Percentiles rank a stretch among this genome's conserved stretches.
Evolutionary conservation across 2,329 filamentous ascomycete species (phyloP).

Genomic region (Fusarium keratoplasticum): DNA sequence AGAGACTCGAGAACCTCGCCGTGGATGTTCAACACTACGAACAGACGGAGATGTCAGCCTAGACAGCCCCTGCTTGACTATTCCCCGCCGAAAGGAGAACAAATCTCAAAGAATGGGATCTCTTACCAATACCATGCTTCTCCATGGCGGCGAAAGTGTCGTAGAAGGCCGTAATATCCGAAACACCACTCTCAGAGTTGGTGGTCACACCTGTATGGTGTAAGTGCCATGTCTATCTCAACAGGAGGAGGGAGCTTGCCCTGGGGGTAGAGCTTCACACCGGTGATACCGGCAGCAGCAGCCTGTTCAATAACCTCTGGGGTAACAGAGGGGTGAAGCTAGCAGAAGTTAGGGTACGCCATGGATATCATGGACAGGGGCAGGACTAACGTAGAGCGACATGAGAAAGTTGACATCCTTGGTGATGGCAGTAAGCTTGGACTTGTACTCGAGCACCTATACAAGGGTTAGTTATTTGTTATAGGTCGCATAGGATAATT

Average conservation of each 20-base stretch:
- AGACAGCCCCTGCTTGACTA: neutral
- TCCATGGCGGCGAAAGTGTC: conserved; percentile 93
- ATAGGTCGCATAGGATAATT: neutral
- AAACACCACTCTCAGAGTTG: conserved; percentile 76
- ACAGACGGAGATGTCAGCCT: neutral
- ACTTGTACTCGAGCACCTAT: conserved; percentile 74
- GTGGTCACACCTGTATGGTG: conserved; percentile 66
- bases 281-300: conserved; percentile 75
- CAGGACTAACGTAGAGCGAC: conserved; percentile 70
- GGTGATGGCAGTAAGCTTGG: conserved; percentile 68
- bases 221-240: conserved; percentile 18
- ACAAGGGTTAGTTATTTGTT: neutral
- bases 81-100: no score
- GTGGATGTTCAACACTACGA: conserved; percentile 84
- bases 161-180: conserved; percentile 77
- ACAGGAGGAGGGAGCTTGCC: conserved; percentile 35
- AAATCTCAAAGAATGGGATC: neutral
- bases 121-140: conserved; percentile 69
- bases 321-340: conserved; percentile 71
- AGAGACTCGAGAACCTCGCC: conserved; percentile 76
- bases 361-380: neutral
- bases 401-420: conserved; percentile 76
- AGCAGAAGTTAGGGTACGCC: neutral
- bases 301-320: conserved; percentile 79
- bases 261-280: conserved; percentile 78